Evolutionary conservation across 1,284 basidiomycete genomes (phyloP).

Genomic region (Neotropicomus parvogracilis): DNA sequence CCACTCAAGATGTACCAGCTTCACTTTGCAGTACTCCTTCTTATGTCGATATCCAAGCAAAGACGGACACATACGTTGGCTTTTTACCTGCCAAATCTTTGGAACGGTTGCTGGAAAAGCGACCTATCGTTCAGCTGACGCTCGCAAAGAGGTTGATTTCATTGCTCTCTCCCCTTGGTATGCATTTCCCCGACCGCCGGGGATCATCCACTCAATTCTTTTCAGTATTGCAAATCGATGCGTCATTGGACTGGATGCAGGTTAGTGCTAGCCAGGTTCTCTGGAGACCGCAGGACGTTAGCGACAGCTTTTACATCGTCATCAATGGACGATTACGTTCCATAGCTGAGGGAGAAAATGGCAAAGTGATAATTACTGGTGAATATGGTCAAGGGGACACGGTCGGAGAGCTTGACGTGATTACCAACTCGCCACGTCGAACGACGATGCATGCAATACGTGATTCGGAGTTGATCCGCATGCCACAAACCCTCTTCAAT

Average conservation of each 20-base stretch:
- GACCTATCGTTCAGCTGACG: slow-evolving; percentile 92
- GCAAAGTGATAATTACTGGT: slow-evolving; percentile 77
- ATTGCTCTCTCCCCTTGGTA: slow-evolving; percentile 87
- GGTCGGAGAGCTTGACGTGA: slow-evolving; percentile 93
- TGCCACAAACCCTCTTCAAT: slow-evolving; percentile 97
- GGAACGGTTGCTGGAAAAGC: slow-evolving; percentile 86
- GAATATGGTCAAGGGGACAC: slow-evolving; percentile 94
- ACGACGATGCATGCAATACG: slow-evolving; percentile 97
- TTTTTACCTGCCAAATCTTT: slow-evolving; percentile 88
- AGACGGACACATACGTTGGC: slow-evolving; percentile 96
- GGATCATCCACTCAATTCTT: slow-evolving; percentile 5
- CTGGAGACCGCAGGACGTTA: slow-evolving; percentile 86
- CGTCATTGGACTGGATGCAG: slow-evolving; percentile 97
- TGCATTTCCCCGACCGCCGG: slow-evolving; percentile 14
- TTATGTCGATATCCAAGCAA: slow-evolving; percentile 94
- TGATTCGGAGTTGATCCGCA: slow-evolving; percentile 95
- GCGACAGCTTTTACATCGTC: slow-evolving; percentile 97
- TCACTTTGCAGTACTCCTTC: slow-evolving; percentile 89
- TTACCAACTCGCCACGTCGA: slow-evolving; percentile 84
- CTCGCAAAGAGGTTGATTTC: slow-evolving; percentile 96
- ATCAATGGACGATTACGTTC: slow-evolving; percentile 95
- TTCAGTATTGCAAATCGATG: slow-evolving; percentile 92
- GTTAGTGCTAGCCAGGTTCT: slow-evolving; percentile 90
- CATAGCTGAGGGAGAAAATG: slow-evolving; percentile 65
- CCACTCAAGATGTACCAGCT: slow-evolving; percentile 42